Evolutionary conservation across 2,329 filamentous ascomycete species (phyloP).

Genomic region (Fusarium sp.): DNA sequence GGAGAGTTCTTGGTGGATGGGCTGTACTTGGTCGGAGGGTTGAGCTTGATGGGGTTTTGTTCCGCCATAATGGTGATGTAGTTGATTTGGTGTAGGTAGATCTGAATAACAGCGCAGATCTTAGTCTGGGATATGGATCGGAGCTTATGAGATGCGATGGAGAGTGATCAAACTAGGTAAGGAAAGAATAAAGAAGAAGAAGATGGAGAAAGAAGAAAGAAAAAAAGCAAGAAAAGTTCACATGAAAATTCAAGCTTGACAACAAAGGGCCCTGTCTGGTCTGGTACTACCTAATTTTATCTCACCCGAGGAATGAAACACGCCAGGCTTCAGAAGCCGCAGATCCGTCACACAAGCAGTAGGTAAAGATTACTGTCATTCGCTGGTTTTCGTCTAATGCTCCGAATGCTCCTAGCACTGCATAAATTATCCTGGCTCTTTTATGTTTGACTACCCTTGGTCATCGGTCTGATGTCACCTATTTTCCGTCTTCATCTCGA

Average conservation of each 20-base stretch:
- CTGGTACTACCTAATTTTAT: slow-evolving; percentile 28
- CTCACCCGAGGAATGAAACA: slow-evolving; percentile 29
- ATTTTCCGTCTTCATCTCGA: not conserved
- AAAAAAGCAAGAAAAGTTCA: slow-evolving; percentile 9
- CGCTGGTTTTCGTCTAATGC: slow-evolving; percentile 8
- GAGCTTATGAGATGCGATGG: not conserved
- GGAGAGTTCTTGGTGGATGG: slow-evolving; percentile 40
- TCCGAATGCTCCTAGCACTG: slow-evolving; percentile 16
- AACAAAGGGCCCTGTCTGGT: slow-evolving; percentile 1
- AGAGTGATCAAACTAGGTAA: not conserved
- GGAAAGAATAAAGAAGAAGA: not conserved
- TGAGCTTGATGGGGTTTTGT: slow-evolving; percentile 42
- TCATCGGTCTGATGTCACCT: slow-evolving; percentile 24
- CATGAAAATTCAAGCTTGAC: slow-evolving; percentile 1
- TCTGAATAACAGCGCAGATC: not conserved
- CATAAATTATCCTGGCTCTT: slow-evolving; percentile 25
- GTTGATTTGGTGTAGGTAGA: not conserved
- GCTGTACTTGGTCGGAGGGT: slow-evolving; percentile 62
- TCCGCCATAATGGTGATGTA: slow-evolving; percentile 32
- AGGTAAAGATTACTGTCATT: slow-evolving; percentile 6
- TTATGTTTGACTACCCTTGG: not conserved
- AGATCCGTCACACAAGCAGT: slow-evolving; percentile 10
- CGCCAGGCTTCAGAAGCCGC: slow-evolving; percentile 25
- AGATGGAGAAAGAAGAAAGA: not conserved
- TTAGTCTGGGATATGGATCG: not conserved